Conservation (phyloP, 345 rosid species). For the Salix udensis region DNA sequence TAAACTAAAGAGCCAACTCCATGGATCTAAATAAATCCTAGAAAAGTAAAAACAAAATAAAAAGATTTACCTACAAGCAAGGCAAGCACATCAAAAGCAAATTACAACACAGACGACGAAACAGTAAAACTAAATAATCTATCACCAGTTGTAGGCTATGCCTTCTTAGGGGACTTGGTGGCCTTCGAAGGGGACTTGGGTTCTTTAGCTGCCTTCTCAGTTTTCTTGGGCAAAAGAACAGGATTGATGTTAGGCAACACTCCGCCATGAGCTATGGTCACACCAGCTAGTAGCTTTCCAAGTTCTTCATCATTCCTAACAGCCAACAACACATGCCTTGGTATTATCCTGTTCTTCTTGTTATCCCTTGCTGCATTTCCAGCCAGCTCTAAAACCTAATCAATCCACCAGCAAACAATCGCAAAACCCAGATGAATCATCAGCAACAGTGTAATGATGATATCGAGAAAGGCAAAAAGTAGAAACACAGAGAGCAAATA, state of each 20-base stretch:
- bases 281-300: constrained; percentile 40
- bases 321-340: constrained; percentile 37
- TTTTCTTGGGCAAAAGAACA: constrained; percentile 37
- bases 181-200: constrained; percentile 38
- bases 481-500: no score
- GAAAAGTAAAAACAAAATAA: neutral
- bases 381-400: constrained; percentile 38
- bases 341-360: constrained; percentile 43
- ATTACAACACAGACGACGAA: neutral
- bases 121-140: no score
- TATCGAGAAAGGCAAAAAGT: neutral
- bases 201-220: constrained; percentile 31
- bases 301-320: constrained; percentile 43
- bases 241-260: constrained; percentile 42
- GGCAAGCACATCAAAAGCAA: neutral
- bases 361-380: constrained; percentile 45
- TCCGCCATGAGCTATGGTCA: constrained; percentile 44
- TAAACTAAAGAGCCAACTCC: no score
- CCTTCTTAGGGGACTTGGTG: constrained; percentile 39
- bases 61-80: neutral
- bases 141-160: constrained; percentile 4
- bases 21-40: neutral
- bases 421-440: neutral
- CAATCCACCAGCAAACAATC: neutral
- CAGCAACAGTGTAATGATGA: no score